Evolutionary conservation across 805 yeast species (phyloP).

Genomic region (Suhomyces emberorum): DNA sequence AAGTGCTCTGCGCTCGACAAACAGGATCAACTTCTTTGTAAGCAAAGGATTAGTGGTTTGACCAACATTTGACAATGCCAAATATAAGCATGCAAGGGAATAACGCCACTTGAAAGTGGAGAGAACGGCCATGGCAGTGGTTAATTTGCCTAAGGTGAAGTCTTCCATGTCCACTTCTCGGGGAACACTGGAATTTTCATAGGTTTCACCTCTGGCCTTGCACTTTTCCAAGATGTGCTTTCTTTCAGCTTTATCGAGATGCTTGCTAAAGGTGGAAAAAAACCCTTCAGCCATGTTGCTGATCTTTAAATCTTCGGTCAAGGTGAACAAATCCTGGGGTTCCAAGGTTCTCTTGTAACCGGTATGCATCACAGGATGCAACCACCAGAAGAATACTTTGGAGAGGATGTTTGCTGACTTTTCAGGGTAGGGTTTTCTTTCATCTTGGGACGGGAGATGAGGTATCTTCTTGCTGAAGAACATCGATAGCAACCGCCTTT

Average conservation of each 20-base stretch:
- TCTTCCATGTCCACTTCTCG: constrained; percentile 27
- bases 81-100: constrained; percentile 17
- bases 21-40: constrained; percentile 34
- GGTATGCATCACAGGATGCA: constrained; percentile 55
- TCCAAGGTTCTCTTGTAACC: constrained; percentile 74
- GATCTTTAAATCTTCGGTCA: constrained; percentile 34
- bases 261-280: constrained; percentile 12
- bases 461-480: constrained; percentile 44
- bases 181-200: constrained; percentile 19
- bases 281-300: constrained; percentile 29
- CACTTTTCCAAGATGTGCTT: constrained; percentile 23
- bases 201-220: constrained; percentile 22
- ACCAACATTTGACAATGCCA: constrained; percentile 24
- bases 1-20: constrained; percentile 26
- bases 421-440: constrained; percentile 46
- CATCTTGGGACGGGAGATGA: constrained; percentile 47
- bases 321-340: constrained; percentile 54
- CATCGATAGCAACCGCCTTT: constrained; percentile 33
- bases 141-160: constrained; percentile 23
- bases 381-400: constrained; percentile 61
- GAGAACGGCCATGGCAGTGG: constrained; percentile 18
- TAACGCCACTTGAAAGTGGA: constrained; percentile 31
- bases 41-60: constrained; percentile 33
- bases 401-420: constrained; percentile 36
- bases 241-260: constrained; percentile 11